These are phyloP conservation scores for Skeletonema potamos DNA, from an alignment of 108 stramenopile genomes.

Conservation along the genomic window DNA sequence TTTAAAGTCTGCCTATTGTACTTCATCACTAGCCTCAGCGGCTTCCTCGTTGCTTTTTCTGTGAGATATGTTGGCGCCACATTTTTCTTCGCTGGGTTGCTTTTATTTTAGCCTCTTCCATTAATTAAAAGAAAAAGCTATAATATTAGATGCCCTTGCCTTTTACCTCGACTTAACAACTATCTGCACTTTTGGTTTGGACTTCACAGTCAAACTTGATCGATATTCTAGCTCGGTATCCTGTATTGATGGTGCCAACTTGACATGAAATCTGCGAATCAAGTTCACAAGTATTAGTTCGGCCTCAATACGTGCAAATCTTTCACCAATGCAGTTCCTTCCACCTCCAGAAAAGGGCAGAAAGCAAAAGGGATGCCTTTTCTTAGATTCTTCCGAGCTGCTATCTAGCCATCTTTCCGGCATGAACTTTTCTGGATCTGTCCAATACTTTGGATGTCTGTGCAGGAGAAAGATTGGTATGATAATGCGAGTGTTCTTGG, in stretches of 20 bases:
- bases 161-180: background rate
- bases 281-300: constrained; percentile 3
- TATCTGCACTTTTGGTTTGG: background rate
- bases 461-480: background rate
- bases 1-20: no score
- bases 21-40: no score
- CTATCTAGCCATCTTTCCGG: constrained; percentile 6
- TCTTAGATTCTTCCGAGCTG: background rate
- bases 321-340: constrained; percentile 1
- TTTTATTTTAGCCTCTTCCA: no score
- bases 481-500: background rate
- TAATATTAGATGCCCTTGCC: background rate
- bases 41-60: no score
- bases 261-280: background rate
- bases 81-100: no score
- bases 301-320: constrained; percentile 10
- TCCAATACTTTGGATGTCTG: constrained; percentile 2
- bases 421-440: background rate
- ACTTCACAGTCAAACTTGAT: constrained; percentile 2
- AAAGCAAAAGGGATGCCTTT: background rate
- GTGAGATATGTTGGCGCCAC: no score
- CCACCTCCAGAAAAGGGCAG: constrained; percentile 5
- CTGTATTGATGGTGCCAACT: background rate
- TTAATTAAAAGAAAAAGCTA: no score
- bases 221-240: background rate